Evolutionary conservation across 345 rosid species (phyloP).

Genomic region (Stellera chamaejasme): DNA sequence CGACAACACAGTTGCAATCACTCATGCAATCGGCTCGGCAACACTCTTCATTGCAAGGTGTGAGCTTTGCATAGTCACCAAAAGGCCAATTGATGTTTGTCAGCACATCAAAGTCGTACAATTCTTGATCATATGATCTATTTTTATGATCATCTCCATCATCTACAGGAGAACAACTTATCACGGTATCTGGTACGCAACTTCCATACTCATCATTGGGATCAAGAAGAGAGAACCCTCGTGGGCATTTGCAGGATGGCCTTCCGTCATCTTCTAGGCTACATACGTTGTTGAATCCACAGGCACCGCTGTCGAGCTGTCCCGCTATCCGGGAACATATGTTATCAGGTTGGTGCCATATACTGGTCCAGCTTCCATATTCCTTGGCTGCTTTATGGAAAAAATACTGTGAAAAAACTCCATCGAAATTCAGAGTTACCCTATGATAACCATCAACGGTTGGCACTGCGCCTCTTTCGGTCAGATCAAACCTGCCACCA

Average conservation of each 20-base stretch:
- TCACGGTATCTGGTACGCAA: conserved; percentile 20
- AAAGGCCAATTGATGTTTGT: conserved; percentile 19
- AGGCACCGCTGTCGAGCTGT: conserved; percentile 20
- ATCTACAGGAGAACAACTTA: conserved; percentile 16
- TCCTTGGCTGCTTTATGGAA: conserved; percentile 16
- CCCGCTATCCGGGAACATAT: conserved; percentile 5
- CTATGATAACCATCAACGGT: conserved; percentile 12
- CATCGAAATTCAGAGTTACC: conserved; percentile 31
- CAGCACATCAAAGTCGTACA: conserved; percentile 13
- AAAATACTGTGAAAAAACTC: conserved; percentile 19
- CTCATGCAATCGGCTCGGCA: conserved; percentile 24
- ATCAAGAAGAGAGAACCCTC: conserved; percentile 17
- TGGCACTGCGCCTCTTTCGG: not conserved
- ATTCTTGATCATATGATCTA: conserved; percentile 4
- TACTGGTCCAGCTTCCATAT: conserved; percentile 10
- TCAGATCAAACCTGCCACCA: conserved; percentile 2
- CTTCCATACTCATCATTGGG: conserved; percentile 22
- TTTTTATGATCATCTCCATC: not conserved
- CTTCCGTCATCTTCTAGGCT: conserved; percentile 7
- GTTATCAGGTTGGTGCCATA: conserved; percentile 17
- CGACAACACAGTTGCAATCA: conserved; percentile 33
- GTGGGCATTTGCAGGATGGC: conserved; percentile 30
- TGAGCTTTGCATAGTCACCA: conserved; percentile 15
- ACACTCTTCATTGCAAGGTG: conserved; percentile 8
- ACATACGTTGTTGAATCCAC: conserved; percentile 34